These are phyloP conservation scores for Fraxinus baroniana DNA, from an alignment of 305 asterid species.

Conservation along the genomic window DNA sequence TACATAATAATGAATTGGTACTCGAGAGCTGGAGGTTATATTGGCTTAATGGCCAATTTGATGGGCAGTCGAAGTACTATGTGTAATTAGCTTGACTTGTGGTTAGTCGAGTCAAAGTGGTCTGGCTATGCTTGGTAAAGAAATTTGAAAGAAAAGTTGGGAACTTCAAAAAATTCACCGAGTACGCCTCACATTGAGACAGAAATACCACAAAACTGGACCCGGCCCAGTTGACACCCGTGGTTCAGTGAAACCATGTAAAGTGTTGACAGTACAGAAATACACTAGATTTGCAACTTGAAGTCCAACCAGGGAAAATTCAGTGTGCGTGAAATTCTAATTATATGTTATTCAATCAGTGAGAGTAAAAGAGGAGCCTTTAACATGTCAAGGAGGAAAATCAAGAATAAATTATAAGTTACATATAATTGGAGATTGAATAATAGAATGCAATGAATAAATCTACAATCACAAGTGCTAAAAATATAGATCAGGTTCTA, in stretches of 20 bases:
- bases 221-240: background rate
- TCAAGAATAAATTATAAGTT: constrained; percentile 15
- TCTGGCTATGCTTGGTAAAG: too few relatives aligned
- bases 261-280: background rate
- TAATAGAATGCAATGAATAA: constrained; percentile 13
- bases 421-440: constrained; percentile 20
- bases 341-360: background rate
- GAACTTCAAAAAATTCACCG: too few relatives aligned
- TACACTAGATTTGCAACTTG: background rate
- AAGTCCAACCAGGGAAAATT: background rate
- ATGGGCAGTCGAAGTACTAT: too few relatives aligned
- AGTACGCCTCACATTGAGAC: too few relatives aligned
- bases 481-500: constrained; percentile 6
- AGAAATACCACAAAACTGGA: too few relatives aligned
- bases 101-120: too few relatives aligned
- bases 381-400: constrained; percentile 3
- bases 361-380: background rate
- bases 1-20: too few relatives aligned
- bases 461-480: constrained; percentile 7
- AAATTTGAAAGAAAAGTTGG: too few relatives aligned
- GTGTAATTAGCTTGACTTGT: too few relatives aligned
- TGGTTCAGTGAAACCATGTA: background rate
- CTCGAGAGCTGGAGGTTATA: too few relatives aligned
- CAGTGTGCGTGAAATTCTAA: background rate
- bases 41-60: too few relatives aligned